Evolutionary conservation across 2,329 filamentous ascomycete species (phyloP).

Genomic region (Myriangium duriaei): DNA sequence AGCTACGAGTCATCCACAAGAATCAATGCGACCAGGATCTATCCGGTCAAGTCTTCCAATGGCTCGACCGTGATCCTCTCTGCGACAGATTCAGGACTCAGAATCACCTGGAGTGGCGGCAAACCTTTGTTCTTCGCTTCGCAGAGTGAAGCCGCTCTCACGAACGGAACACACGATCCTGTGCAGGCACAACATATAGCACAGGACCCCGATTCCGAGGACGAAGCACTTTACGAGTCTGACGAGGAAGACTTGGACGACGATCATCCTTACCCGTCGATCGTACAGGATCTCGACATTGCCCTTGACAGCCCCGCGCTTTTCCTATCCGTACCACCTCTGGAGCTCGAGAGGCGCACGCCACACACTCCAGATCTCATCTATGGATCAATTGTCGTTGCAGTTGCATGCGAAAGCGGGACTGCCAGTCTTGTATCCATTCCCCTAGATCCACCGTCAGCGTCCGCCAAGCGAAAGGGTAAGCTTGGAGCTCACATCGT

Average conservation of each 20-base stretch:
- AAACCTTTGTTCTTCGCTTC: constrained; percentile 25
- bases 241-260: constrained; percentile 48
- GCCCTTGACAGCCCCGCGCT: constrained; percentile 41
- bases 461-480: constrained; percentile 24
- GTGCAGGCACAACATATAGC: background rate
- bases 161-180: constrained; percentile 16
- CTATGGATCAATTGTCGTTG: constrained; percentile 38
- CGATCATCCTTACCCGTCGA: constrained; percentile 39
- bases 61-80: constrained; percentile 50
- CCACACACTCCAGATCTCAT: constrained; percentile 21
- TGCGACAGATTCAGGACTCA: constrained; percentile 45
- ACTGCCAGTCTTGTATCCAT: constrained; percentile 43
- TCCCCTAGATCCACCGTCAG: constrained; percentile 41
- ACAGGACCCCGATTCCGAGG: constrained; percentile 35
- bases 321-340: constrained; percentile 37
- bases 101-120: constrained; percentile 49
- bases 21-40: constrained; percentile 43
- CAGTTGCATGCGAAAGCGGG: constrained; percentile 44
- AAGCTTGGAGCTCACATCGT: constrained; percentile 34
- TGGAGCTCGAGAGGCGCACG: constrained; percentile 12
- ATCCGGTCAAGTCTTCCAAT: constrained; percentile 46
- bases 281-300: constrained; percentile 44
- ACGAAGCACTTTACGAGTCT: constrained; percentile 34
- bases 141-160: constrained; percentile 17
- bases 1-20: constrained; percentile 51